Conservation (phyloP, 371 early-diverging fungal species). For the Nematocida ausubeli region DNA sequence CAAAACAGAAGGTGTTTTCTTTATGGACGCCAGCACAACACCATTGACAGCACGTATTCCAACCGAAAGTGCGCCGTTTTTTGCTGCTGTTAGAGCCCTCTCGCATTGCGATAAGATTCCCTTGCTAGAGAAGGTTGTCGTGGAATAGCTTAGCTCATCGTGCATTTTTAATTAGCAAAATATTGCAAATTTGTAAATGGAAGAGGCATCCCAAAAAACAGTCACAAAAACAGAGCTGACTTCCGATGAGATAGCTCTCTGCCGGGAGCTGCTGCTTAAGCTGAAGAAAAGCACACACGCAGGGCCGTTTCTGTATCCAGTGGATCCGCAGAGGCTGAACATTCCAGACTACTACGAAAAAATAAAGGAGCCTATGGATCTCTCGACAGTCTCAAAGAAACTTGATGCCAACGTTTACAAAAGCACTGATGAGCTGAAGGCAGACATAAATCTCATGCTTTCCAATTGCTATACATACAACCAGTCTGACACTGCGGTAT, state of each 20-base stretch:
- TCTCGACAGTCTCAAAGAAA: slow-evolving; percentile 81
- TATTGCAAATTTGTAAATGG: background rate
- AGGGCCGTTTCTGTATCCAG: slow-evolving; percentile 79
- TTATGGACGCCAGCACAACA: slow-evolving; percentile 62
- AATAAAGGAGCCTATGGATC: slow-evolving; percentile 91
- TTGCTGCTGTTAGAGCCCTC: slow-evolving; percentile 66
- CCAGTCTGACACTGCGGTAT: slow-evolving; percentile 55
- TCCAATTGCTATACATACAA: slow-evolving; percentile 78
- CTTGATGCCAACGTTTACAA: slow-evolving; percentile 72
- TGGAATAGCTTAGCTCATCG: slow-evolving; percentile 62
- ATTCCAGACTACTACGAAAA: slow-evolving; percentile 86
- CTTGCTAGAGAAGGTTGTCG: slow-evolving; percentile 65
- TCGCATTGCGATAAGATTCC: slow-evolving; percentile 68
- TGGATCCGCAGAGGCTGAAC: slow-evolving; percentile 79
- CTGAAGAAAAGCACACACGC: slow-evolving; percentile 65
- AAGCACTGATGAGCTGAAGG: slow-evolving; percentile 73
- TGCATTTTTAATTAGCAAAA: slow-evolving; percentile 56
- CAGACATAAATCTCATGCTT: slow-evolving; percentile 75
- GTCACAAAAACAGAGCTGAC: background rate
- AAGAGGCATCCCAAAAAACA: background rate
- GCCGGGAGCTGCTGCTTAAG: slow-evolving; percentile 57
- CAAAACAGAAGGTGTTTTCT: slow-evolving; percentile 56
- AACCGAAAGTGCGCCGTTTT: slow-evolving; percentile 62
- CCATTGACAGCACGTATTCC: slow-evolving; percentile 63
- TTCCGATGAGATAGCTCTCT: slow-evolving; percentile 4